A percentile compares a stretch with the other conserved stretches of the same genome.
phyloP scores from a whole-genome alignment of 345 rosid genomes.

The Populus pruinosa region DNA sequence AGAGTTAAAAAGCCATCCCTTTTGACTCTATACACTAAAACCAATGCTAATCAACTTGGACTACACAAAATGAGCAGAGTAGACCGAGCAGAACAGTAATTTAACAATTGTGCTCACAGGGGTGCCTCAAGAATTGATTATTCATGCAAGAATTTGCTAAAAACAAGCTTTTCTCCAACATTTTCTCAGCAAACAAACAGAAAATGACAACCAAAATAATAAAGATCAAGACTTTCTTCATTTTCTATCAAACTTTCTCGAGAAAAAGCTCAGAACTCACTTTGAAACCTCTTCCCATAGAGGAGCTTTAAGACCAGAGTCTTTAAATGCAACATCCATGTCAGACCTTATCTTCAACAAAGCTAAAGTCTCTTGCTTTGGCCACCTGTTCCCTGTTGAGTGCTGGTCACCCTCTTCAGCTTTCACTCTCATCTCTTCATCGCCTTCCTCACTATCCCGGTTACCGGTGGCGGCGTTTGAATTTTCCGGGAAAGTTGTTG shows the following conservation, averaged over 20 bases:
- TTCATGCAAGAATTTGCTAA: background rate
- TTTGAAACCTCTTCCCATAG: constrained; percentile 34
- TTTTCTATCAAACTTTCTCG: background rate
- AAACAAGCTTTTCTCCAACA: background rate
- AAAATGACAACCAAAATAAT: background rate
- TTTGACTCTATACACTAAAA: background rate
- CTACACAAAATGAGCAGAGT: background rate
- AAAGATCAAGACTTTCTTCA: background rate
- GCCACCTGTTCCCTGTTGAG: constrained; percentile 28
- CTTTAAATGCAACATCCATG: constrained; percentile 26
- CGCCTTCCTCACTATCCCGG: constrained; percentile 21
- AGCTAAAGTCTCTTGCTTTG: constrained; percentile 25
- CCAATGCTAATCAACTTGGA: background rate
- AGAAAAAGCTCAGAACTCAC: constrained; percentile 16
- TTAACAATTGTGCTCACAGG: background rate
- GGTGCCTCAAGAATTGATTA: background rate
- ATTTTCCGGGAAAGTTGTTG: constrained; percentile 35
- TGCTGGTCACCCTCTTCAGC: constrained; percentile 40
- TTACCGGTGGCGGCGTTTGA: constrained; percentile 9
- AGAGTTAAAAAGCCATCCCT: background rate
- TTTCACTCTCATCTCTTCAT: constrained; percentile 22
- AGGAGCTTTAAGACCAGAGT: constrained; percentile 20
- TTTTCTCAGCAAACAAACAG: constrained; percentile 5
- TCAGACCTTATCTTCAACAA: constrained; percentile 29
- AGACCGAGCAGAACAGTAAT: background rate